phyloP scores from a whole-genome alignment of 2,329 filamentous ascomycete genomes.

The Ampelomyces quisqualis region DNA sequence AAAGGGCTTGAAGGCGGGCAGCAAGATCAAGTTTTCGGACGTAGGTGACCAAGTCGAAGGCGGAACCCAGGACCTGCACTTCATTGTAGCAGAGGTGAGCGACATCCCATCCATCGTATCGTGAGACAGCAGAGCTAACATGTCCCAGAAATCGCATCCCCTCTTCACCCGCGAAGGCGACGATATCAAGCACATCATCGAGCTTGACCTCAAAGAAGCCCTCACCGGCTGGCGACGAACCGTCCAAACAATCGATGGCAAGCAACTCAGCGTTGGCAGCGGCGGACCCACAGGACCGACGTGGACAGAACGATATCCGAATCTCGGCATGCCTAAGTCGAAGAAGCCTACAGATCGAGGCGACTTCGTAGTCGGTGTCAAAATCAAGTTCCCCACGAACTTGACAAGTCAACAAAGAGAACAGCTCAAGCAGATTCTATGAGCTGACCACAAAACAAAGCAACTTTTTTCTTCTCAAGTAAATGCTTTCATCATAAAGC shows the following conservation, averaged over 20 bases:
- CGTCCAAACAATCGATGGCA: conserved; percentile 91
- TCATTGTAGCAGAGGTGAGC: conserved; percentile 88
- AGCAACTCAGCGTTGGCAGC: conserved; percentile 77
- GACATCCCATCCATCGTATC: conserved; percentile 1
- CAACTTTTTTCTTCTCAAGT: conserved; percentile 1
- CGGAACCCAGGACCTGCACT: conserved; percentile 91
- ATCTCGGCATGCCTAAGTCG: conserved; percentile 89
- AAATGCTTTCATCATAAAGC: no score
- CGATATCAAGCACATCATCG: conserved; percentile 75
- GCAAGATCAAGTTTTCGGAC: conserved; percentile 96
- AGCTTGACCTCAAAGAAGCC: conserved; percentile 87
- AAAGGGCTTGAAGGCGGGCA: conserved; percentile 90
- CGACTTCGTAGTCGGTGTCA: conserved; percentile 85
- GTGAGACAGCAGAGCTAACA: conserved; percentile 17
- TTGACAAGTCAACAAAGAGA: conserved; percentile 78
- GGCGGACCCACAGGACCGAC: conserved; percentile 82
- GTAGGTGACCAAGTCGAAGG: conserved; percentile 98
- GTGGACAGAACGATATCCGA: conserved; percentile 77
- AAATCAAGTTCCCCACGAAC: conserved; percentile 84
- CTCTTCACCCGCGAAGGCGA: conserved; percentile 85
- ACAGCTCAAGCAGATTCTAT: conserved; percentile 75
- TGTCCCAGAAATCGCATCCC: conserved; percentile 74
- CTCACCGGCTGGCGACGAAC: conserved; percentile 90
- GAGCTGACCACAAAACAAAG: conserved; percentile 4
- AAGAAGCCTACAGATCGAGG: conserved; percentile 85